Evolutionary conservation across 31 red algal genomes (phyloP).

Genomic region (Odonthalia washingtoniensis): DNA sequence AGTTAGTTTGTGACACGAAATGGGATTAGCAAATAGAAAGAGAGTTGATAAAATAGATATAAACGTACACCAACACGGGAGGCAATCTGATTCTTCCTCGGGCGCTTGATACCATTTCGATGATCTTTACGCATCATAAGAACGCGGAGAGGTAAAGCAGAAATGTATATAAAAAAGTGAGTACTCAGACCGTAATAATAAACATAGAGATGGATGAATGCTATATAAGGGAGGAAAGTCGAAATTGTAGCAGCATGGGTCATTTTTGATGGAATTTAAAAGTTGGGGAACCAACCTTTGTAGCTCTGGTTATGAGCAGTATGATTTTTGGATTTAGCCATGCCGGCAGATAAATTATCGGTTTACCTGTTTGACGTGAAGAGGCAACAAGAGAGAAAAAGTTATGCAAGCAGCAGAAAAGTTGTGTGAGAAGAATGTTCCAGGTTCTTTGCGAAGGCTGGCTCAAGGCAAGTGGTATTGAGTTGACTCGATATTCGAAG

Average conservation of each 20-base stretch:
- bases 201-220: neutral
- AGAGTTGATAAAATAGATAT: neutral
- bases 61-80: constrained; percentile 89
- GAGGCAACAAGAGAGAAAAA: too few relatives aligned
- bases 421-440: too few relatives aligned
- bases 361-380: too few relatives aligned
- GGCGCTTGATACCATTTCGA: constrained; percentile 98
- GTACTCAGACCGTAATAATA: neutral
- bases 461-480: too few relatives aligned
- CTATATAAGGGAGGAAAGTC: neutral
- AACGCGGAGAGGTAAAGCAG: neutral
- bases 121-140: constrained; percentile 79
- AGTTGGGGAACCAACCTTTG: constrained; percentile 69
- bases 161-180: neutral
- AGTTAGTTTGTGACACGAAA: neutral
- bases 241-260: neutral
- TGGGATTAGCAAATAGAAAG: neutral
- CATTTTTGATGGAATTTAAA: neutral
- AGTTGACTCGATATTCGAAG: too few relatives aligned
- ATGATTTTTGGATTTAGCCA: constrained; percentile 99
- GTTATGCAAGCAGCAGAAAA: too few relatives aligned
- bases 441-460: too few relatives aligned
- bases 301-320: constrained; percentile 97
- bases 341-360: constrained; percentile 22
- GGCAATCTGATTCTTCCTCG: constrained; percentile 65